Conservation (phyloP, 257 asterid species). For the Capsicum rhomboideum region DNA sequence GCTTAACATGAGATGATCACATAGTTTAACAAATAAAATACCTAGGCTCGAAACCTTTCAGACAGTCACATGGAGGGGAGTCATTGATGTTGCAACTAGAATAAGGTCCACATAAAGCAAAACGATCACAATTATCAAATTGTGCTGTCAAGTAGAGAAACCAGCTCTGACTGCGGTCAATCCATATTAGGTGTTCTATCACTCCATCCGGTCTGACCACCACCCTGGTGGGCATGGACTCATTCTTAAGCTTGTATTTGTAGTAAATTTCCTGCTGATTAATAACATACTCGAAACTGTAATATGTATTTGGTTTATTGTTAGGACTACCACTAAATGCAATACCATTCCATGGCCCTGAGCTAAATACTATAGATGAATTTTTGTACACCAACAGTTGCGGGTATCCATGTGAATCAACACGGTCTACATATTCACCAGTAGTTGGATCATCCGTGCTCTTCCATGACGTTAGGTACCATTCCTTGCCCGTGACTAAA, state of each 20-base stretch:
- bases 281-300: background rate
- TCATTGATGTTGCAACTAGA: slow-evolving; percentile 6
- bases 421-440: background rate
- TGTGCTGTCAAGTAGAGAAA: slow-evolving; percentile 6
- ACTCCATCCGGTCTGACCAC: background rate
- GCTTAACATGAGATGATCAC: background rate
- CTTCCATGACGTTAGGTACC: slow-evolving; percentile 5
- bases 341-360: slow-evolving; percentile 14
- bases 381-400: background rate
- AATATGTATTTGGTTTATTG: background rate
- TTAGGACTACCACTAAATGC: background rate
- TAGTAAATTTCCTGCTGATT: background rate
- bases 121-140: slow-evolving; percentile 21
- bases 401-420: background rate
- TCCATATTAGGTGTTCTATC: slow-evolving; percentile 4
- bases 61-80: slow-evolving; percentile 17
- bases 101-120: slow-evolving; percentile 19
- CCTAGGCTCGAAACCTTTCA: slow-evolving; percentile 15
- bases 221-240: background rate
- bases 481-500: background rate
- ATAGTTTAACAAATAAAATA: slow-evolving; percentile 4
- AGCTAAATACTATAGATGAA: background rate
- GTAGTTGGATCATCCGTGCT: slow-evolving; percentile 10
- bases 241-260: background rate
- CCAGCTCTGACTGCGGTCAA: slow-evolving; percentile 19